Evolutionary conservation across 805 yeast genomes (phyloP), one percentile per base, ranked within the genome.

Genomic region (Ogataea ramenticola): DNA sequence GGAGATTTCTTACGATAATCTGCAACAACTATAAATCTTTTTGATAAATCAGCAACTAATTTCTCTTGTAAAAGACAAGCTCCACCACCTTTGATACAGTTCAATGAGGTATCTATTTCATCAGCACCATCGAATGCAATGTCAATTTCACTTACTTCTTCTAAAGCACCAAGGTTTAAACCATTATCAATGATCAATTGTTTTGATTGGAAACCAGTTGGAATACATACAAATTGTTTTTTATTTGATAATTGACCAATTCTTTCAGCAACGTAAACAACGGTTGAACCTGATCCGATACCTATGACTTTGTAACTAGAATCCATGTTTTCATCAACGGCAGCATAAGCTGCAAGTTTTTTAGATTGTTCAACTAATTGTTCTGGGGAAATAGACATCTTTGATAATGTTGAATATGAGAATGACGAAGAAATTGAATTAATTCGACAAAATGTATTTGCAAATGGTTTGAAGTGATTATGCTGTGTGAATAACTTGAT

Each of bases 61-160:
- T 93, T 93, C 64, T 93, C 99, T 68, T 91, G 99, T 68, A 93
- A 83, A 49, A 89, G 71, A 64, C 99, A 93, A 2, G 97, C 99
- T 36, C 99, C 99, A 40, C 99, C 99, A 52, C 99, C 99, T 67
- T 93, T 93, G 62, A 93, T 93, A 56, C 90, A 80, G 60, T 89
- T 86, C 54, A 93, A 72, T 19, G 72, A 60, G 4, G 77, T 60
- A 64, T 91, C 99, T 46, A 90, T 90, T 65, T 93, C 99, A 65
- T 93, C 99, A 2, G 99, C 98, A 38, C 99, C 99, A 64, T 93
- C 99, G 61, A 93, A 93, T 1, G 96, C 96, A 54, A 93, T 79
- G 61, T 93, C 99, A 38, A 93, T 68, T 22, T 74, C 73, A 2
- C 95, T 86, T 49, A 68, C 81, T 68, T 88, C 90, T 57, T 91